Percentiles rank a stretch among this genome's conserved stretches.
Evolutionary conservation across 306 rosid genomes (phyloP).

Genomic region (Cucurbita moschata): DNA sequence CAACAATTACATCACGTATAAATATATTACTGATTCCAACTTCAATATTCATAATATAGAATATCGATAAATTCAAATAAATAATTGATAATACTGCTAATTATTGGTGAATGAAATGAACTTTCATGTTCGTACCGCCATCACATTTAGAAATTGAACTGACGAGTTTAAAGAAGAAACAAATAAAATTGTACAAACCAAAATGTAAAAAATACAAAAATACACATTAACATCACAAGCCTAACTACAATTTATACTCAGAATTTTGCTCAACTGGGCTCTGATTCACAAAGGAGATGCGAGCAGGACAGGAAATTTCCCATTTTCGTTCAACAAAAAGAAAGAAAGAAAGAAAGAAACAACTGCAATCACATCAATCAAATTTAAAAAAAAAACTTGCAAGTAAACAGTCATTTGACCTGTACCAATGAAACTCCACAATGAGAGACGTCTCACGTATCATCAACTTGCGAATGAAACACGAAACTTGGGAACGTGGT

Average conservation of each 20-base stretch:
- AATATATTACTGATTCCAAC: too few species aligned
- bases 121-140: neutral
- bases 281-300: neutral
- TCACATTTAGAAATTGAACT: neutral
- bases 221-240: neutral
- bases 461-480: constrained; percentile 7
- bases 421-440: neutral
- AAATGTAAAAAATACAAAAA: neutral
- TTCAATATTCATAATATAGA: too few species aligned
- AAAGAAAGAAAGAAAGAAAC: neutral
- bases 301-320: neutral
- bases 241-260: neutral
- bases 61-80: too few species aligned
- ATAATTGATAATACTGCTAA: neutral
- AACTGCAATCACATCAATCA: neutral
- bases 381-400: neutral
- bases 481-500: constrained; percentile 11
- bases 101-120: neutral
- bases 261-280: neutral
- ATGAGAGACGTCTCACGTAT: constrained; percentile 3
- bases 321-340: neutral
- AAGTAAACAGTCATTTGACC: constrained; percentile 11
- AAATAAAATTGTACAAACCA: neutral
- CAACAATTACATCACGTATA: too few species aligned
- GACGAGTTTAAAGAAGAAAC: neutral